phyloP scores from a whole-genome alignment of 768 basidiomycete species.

The Ramaria sp. region DNA sequence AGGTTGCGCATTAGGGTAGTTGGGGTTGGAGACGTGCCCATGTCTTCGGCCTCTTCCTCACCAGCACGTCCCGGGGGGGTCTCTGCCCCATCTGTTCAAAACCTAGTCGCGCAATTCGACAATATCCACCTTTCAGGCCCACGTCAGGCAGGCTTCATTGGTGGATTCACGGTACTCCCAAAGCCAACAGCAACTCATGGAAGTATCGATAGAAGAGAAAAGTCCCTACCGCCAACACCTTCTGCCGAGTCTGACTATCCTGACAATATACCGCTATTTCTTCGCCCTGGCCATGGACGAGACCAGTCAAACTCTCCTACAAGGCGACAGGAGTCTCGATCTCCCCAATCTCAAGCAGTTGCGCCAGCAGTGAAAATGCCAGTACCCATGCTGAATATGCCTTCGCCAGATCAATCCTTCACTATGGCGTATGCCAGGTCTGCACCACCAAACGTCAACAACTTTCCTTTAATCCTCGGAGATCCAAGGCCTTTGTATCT shows the following conservation, averaged over 20 bases:
- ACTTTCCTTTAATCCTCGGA: constrained; percentile 13
- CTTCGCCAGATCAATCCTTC: constrained; percentile 17
- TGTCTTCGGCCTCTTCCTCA: background rate
- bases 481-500: constrained; percentile 24
- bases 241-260: background rate
- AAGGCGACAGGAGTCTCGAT: background rate
- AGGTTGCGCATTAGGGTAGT: background rate
- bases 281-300: background rate
- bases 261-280: background rate
- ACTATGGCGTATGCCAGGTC: constrained; percentile 27
- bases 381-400: constrained; percentile 22
- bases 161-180: constrained; percentile 30
- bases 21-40: background rate
- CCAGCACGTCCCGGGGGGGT: background rate
- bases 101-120: constrained; percentile 2
- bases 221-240: constrained; percentile 5
- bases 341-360: constrained; percentile 10
- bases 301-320: background rate
- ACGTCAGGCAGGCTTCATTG: constrained; percentile 27
- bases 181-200: constrained; percentile 9
- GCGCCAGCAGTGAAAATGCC: constrained; percentile 18
- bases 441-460: constrained; percentile 2
- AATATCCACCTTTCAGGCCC: background rate
- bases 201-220: constrained; percentile 9
- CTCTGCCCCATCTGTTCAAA: background rate